These are phyloP conservation scores for Phaeomoniella chlamydospora DNA, from an alignment of 2,329 filamentous ascomycete genomes.

Conservation along the genomic window DNA sequence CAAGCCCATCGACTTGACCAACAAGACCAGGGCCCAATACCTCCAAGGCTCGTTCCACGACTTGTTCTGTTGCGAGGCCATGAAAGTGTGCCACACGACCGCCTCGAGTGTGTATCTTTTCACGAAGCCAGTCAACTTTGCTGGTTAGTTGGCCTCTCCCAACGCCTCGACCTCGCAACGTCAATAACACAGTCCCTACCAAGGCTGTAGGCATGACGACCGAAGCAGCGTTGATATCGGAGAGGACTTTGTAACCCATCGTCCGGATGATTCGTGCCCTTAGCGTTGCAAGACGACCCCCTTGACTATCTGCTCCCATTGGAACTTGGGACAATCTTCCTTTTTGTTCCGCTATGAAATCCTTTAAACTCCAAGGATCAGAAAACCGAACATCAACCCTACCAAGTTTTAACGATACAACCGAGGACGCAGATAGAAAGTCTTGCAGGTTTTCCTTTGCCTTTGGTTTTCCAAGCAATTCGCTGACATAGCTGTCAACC, in stretches of 20 bases:
- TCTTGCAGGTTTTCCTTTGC: conserved; percentile 86
- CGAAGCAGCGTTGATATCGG: conserved; percentile 88
- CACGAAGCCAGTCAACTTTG: conserved; percentile 79
- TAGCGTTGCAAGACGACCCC: conserved; percentile 14
- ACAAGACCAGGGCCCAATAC: conserved; percentile 85
- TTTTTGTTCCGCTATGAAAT: conserved; percentile 68
- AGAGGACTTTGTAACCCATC: conserved; percentile 79
- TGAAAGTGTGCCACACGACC: conserved; percentile 91
- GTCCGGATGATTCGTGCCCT: conserved; percentile 57
- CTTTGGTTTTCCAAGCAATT: conserved; percentile 86
- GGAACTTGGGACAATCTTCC: conserved; percentile 39
- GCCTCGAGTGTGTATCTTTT: conserved; percentile 68
- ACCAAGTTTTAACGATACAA: conserved; percentile 76
- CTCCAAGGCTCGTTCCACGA: conserved; percentile 80
- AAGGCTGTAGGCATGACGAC: conserved; percentile 97
- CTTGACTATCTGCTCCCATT: conserved; percentile 29
- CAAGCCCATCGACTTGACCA: conserved; percentile 60
- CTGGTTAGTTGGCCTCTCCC: conserved; percentile 74
- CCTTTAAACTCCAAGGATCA: conserved; percentile 80
- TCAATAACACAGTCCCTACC: conserved; percentile 85
- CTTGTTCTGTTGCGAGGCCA: conserved; percentile 59
- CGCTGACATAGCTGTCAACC: conserved; percentile 89
- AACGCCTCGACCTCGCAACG: conserved; percentile 78
- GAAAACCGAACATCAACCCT: conserved; percentile 93
- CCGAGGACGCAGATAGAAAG: conserved; percentile 77